Base-by-base conservation (phyloP, 176 grass and related monocot genomes). In the Aegilops longissima region DNA sequence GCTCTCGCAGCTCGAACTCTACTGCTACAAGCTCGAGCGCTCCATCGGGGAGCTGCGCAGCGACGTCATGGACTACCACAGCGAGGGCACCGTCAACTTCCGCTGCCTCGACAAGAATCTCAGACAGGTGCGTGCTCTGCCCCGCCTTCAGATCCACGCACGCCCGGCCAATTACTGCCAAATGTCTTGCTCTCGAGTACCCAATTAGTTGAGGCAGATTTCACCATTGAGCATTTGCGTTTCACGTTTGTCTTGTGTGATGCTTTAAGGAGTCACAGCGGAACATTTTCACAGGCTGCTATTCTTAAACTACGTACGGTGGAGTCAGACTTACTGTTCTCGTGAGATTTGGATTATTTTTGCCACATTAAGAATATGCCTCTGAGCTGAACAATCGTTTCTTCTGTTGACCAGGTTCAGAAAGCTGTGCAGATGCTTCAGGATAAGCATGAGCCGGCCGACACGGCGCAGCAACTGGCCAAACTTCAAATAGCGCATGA, bases 1-100 rank as follows among this genome's bases (percentile, higher is more conserved):
- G 59, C 76, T 99, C 38, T 96, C 97, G 66, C 97, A 99, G 85
- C 87, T 99, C 72, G 97, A 99, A 90, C 87, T 96, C 42, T 86
- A 91, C 80, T 97, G 92, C 83, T 94, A 95, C 83, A 99, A 99
- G 80, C 90, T 99, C 69, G 97, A 97, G 82, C 76, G 90, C 20
- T 99, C 94, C 36, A 84, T 99, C 67, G 88, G 97, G 72, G 94
- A 99, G 87, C 84, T 97, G 45, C 92, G 89, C 79, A 87, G 85
- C 85, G 94, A 97, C 89, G 88, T 99, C 85, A 88, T 91, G 86
- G 90, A 90, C 77, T 88, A 96, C 78, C 97, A 99, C 80, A 79
- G 67, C 90, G 94, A 97, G 21, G 59, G 56, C 39, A 91, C 89
- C 38, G 39, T 86, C 66, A 99, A 93, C 85, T 94, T 93, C 80